Conservation (phyloP, 257 asterid genomes). For the Verbena officinalis region DNA sequence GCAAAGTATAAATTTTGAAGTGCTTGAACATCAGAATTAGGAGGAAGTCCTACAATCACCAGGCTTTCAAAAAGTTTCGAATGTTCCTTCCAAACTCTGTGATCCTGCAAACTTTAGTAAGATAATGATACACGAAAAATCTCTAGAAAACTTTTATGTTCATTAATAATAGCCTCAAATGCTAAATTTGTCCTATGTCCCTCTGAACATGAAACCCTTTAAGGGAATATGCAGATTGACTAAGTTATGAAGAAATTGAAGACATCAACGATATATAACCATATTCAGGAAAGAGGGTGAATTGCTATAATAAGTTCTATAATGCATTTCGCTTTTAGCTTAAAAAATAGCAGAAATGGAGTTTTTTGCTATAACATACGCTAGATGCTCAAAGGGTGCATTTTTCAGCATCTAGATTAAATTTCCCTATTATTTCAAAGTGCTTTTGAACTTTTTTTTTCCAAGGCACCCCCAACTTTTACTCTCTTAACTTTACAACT, state of each 20-base stretch:
- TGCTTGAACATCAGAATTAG: slow-evolving; percentile 83
- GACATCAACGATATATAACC: not conserved
- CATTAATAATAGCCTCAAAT: slow-evolving; percentile 11
- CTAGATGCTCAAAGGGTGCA: too few species aligned
- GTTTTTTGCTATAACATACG: too few species aligned
- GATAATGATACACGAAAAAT: slow-evolving; percentile 43
- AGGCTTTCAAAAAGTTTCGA: slow-evolving; percentile 90
- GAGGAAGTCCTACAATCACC: slow-evolving; percentile 98
- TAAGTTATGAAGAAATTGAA: slow-evolving; percentile 9
- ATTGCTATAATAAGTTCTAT: slow-evolving; percentile 13
- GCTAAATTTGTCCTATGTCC: not conserved
- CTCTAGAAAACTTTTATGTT: slow-evolving; percentile 17
- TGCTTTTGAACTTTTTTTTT: too few species aligned
- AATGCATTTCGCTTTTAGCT: too few species aligned
- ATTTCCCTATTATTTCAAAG: too few species aligned
- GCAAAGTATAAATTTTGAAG: slow-evolving; percentile 85
- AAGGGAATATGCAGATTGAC: not conserved
- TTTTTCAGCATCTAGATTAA: too few species aligned
- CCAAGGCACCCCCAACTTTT: too few species aligned
- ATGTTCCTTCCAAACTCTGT: slow-evolving; percentile 89
- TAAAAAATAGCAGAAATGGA: too few species aligned
- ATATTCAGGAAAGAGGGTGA: not conserved
- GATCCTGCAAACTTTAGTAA: slow-evolving; percentile 68
- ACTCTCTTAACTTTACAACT: too few species aligned
- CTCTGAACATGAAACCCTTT: not conserved